Evolutionary conservation across 192 early-diverging fungal genomes (phyloP), one percentile per base, ranked within the genome.

Genomic region (Umbelopsis sp.): DNA sequence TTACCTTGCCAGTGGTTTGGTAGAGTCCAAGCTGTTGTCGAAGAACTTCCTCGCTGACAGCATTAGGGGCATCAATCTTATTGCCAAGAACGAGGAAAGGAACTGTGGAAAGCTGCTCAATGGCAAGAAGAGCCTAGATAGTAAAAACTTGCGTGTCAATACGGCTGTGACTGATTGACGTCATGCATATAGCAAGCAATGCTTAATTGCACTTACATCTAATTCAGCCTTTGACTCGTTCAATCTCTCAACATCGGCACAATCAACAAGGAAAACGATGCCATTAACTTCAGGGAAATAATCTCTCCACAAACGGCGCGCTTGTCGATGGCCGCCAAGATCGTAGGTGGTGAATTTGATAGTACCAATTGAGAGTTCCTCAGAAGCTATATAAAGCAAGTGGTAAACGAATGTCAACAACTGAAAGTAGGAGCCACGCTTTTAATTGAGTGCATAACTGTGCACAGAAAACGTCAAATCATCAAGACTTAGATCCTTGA

Each of bases 281-380:
- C 96, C 97, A 71, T 92, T 91, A 67, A 98, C 96, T 76, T 98
- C 97, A 46, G 96, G 95, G 82, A 97, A 98, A 82, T 99, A 99
- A 77, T 99, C 95, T 80, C 93, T 95, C 97, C 97, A 99, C 76
- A 99, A 87, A 72, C 97, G 90, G 65, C 97, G 96, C 48, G 97
- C 95, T 82, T 97, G 95, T 78, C 86, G 81, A 84, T 99, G 97
- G 25, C 97, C 97, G 72, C 97, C 97, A 66, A 99, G 85, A 90
- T 99, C 97, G 71, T 92, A 97, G 41, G 97, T 99, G 49, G 93
- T 98, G 85, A 99, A 98, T 78, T 90, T 92, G 71, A 98, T 91
- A 76, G 97, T 97, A 71, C 92, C 96, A 81, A 99, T 97, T 25
- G 95, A 89, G 41, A 99, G 89, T 78, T 99, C 97, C 78, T 99